Base-by-base conservation (phyloP, 169 alveolate genomes). In the Eimeria tenella region DNA sequence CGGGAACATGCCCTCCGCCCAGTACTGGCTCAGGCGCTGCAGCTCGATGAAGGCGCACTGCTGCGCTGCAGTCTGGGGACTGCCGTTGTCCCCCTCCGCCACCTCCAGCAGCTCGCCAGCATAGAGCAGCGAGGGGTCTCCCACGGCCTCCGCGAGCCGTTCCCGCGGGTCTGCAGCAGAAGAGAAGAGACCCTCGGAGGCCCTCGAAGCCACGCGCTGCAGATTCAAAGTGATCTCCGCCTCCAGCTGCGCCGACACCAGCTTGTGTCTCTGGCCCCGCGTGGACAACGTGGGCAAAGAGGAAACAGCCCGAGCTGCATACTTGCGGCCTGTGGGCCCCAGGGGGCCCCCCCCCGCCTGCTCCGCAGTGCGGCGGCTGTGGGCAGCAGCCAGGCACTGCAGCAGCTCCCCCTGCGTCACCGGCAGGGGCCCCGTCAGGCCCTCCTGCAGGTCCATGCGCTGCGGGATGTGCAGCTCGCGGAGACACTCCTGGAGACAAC, bases 401-500 rank as follows among this genome's bases (percentile, higher is more conserved):
- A 31, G 55, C 63, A 75, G 25, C 62, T 75, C 86, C n/a, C 31
- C 86, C 21, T 75, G 86, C 31, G 86, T 31, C 11, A 75, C 63
- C 53, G 86, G 86, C 31, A 75, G 86, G 42, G 86, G 31, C 65
- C 65, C 86, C 31, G 49, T n/a, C 65, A 11, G 65, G 25, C 31
- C 62, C 63, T 75, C 86, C 25, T 50, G 86, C 21, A 25, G 3
- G 62, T 75, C 86, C 65, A 31, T 75, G 8, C 86, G 53, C 77
- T 88, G 94, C 31, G 73, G 87, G 21, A 73, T 25, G 25, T 88
- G 94, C 50, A 88, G 87, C 87, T 88, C 94, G 49, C 81, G 87
- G n/a, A 88, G 79, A 50, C 94, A 88, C 21, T 88, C 94, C 94
- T 88, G 63, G 79, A 17, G 42, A 23, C 79, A 17, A 68, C 13